A percentile compares a stretch with the other conserved stretches of the same genome.
phyloP scores from a whole-genome alignment of 768 basidiomycete genomes.

The Calocybe gangraenosa region DNA sequence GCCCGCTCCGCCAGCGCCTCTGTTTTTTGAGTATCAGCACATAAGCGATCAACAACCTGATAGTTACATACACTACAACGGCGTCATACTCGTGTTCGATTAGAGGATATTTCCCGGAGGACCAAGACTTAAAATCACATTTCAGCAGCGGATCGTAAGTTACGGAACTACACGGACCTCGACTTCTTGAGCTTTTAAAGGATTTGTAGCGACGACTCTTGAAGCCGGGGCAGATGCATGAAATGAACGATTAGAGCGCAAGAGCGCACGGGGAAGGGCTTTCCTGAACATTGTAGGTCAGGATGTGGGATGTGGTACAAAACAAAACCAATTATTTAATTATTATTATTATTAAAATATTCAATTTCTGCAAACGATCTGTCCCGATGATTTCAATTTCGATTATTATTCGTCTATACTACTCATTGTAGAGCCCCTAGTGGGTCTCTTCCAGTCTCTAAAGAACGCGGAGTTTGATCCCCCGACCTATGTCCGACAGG shows the following conservation, averaged over 20 bases:
- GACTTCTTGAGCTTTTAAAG: constrained; percentile 79
- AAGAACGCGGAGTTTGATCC: constrained; percentile 25
- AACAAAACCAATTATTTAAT: constrained; percentile 6
- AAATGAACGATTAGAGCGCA: constrained; percentile 55
- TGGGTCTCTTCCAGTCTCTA: constrained; percentile 29
- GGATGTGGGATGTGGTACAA: constrained; percentile 17
- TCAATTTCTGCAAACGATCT: constrained; percentile 22
- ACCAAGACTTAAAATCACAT: constrained; percentile 51
- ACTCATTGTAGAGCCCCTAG: constrained; percentile 26
- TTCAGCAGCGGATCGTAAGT: constrained; percentile 14
- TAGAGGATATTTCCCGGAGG: constrained; percentile 88
- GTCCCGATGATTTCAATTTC: constrained; percentile 23
- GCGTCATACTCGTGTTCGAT: constrained; percentile 99
- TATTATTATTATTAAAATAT: constrained; percentile 3
- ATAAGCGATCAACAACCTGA: constrained; percentile 1
- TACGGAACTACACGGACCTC: constrained; percentile 41
- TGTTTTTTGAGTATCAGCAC: constrained; percentile 24
- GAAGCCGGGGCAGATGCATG: constrained; percentile 56
- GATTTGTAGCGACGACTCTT: constrained; percentile 65
- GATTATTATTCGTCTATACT: too few species aligned
- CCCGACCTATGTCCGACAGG: constrained; percentile 19
- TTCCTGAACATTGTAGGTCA: constrained; percentile 58
- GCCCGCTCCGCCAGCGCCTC: constrained; percentile 97
- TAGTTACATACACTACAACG: constrained; percentile 87
- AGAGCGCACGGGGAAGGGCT: constrained; percentile 50